These are phyloP conservation scores for Uncinocarpus reesii DNA, from an alignment of 2,329 filamentous ascomycete species.

Conservation along the genomic window DNA sequence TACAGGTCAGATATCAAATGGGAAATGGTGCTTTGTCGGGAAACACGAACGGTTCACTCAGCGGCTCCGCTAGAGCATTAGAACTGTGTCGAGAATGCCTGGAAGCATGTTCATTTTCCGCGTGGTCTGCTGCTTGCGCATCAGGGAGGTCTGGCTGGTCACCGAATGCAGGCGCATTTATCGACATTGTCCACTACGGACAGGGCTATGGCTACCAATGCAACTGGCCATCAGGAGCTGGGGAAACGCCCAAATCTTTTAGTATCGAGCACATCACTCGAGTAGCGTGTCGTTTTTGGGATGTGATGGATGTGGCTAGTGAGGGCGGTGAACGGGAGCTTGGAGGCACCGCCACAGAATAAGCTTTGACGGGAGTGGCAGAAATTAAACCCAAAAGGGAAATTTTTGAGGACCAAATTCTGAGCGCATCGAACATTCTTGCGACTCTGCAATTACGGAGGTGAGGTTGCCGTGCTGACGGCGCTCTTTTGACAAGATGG, in stretches of 20 bases:
- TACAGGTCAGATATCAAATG: not conserved
- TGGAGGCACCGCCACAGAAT: conserved; percentile 7
- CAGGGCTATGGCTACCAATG: conserved; percentile 4
- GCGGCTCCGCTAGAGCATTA: conserved; percentile 19
- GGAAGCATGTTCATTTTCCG: not conserved
- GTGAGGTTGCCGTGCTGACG: not conserved
- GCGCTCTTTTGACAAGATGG: conserved; percentile 25
- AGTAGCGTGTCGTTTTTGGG: no score
- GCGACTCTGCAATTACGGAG: not conserved
- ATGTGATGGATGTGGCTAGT: conserved; percentile 4
- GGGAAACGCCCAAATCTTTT: conserved; percentile 1
- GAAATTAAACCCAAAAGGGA: conserved; percentile 15
- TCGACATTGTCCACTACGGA: conserved; percentile 18
- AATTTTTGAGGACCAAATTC: conserved; percentile 8
- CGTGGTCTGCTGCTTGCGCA: not conserved
- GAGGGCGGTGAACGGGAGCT: conserved; percentile 6
- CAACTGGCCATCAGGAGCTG: conserved; percentile 3
- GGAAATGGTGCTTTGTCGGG: not conserved
- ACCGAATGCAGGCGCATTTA: conserved; percentile 5
- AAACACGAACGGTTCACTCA: conserved; percentile 29
- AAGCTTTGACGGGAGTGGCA: conserved; percentile 8
- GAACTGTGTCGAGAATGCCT: no score
- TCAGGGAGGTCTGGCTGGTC: conserved; percentile 4
- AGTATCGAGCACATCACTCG: not conserved
- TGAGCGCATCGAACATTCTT: not conserved